Evolutionary conservation across 805 yeast genomes (phyloP), one percentile per base, ranked within the genome.

Genomic region (Saturnispora kantuleensis): DNA sequence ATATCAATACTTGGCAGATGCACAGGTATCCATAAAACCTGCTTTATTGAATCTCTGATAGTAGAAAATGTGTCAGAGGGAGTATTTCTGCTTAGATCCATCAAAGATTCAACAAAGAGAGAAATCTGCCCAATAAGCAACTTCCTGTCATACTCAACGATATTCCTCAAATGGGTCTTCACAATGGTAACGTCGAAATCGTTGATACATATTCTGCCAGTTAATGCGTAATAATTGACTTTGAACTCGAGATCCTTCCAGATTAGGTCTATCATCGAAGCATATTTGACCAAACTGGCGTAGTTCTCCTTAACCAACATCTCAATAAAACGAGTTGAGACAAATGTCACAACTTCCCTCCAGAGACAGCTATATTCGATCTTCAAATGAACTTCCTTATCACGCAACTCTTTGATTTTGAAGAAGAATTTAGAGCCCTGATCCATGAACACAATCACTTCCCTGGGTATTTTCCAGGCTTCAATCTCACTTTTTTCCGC

Each of bases 361-460:
- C 59, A 55, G 2, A 79, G 52, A 41, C 69, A 70, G 29, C 75
- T 63, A 52, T 75, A 80, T 6, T 57, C 52, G 28, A 79, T 66
- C 2, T 50, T 53, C 41, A 81, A 58, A 10, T 62, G 63, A 41
- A 79, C 61, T 10, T 61, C 53, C 32, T 73, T 76, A 44, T 50
- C 54, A 10, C 45, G 50, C 40, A 59, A 34, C 45, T 56, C 38
- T 32, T 62, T 56, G n/a, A 84, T 68, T 44, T 70, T 67, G 61
- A 75, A 85, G 47, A 81, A 76, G 39, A 70, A 73, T 3, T 76
- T 72, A 0, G 79, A 77, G 0, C 87, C 83, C 49, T 84, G 89
- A n/a, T 81, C 88, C 6, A 75, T 74, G 55, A 74, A 77, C 0
- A 84, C 81, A 16, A 82, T 62, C 8, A 75, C 46, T 44, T 58